Percentiles rank a stretch among this genome's conserved stretches.
Evolutionary conservation across 345 rosid genomes (phyloP).

Genomic region (Brassica napus): DNA sequence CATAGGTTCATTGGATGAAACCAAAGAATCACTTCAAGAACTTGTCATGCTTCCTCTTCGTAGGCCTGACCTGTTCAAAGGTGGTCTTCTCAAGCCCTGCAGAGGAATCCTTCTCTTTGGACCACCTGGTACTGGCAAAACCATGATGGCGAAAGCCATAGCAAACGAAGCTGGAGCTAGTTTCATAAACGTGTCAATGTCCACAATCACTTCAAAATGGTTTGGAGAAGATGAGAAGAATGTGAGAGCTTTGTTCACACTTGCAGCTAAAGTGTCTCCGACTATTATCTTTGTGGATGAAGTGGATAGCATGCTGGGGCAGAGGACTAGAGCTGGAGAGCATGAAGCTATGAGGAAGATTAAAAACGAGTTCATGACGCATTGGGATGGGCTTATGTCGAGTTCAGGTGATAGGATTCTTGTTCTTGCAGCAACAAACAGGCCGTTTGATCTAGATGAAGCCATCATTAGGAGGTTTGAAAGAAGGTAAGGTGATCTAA

Average conservation of each 20-base stretch:
- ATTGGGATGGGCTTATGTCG: constrained; percentile 96
- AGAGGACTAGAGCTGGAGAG: constrained; percentile 92
- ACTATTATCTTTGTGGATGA: constrained; percentile 97
- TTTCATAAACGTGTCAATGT: constrained; percentile 98
- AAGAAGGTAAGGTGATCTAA: constrained; percentile 57
- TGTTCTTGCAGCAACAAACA: constrained; percentile 99
- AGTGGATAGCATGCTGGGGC: constrained; percentile 99
- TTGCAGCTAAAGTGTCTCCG: constrained; percentile 98
- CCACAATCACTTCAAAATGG: constrained; percentile 99
- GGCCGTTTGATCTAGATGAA: constrained; percentile 99
- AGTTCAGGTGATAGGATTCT: constrained; percentile 79
- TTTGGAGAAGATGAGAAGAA: constrained; percentile 99
- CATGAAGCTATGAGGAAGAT: constrained; percentile 99
- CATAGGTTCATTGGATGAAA: constrained; percentile 88
- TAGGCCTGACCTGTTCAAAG: constrained; percentile 95
- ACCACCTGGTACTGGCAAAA: constrained; percentile 99
- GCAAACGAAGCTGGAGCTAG: constrained; percentile 99
- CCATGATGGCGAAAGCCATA: constrained; percentile 98
- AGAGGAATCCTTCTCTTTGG: constrained; percentile 97
- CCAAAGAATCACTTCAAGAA: constrained; percentile 94
- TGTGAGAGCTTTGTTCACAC: constrained; percentile 84
- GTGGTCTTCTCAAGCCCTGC: constrained; percentile 97
- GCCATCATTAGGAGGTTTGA: constrained; percentile 99
- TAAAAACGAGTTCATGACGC: constrained; percentile 96
- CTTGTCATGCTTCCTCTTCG: constrained; percentile 99